Base-by-base conservation (phyloP, 2,329 filamentous ascomycete genomes). In the Fusarium robinianum region DNA sequence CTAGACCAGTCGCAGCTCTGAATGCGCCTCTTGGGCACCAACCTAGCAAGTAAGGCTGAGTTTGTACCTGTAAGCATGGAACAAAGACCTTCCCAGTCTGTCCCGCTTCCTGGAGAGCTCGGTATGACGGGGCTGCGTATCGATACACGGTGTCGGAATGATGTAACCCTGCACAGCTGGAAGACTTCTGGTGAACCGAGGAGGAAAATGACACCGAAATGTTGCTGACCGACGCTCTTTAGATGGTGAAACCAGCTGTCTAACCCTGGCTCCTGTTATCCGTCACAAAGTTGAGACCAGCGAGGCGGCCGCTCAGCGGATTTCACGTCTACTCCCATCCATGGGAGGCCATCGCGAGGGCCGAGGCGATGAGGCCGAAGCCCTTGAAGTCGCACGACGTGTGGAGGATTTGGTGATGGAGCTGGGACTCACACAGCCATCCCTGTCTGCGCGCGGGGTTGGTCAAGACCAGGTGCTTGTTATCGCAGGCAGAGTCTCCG, bases 171-270 rank as follows among this genome's bases (percentile, higher is more conserved):
- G 29, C 35, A 21, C 34, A 48, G 26, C 10, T 36, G 18, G 14
- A 22, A 27, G 32, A 36, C 19, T 26, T n/a, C 26, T 33, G 40
- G 51, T 55, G 41, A 48, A 34, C 21, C 43, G 27, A 16, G 39
- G 21, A 17, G n/a, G n/a, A 34, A 33, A 35, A 41, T 19, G 31
- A 34, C 22, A 26, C 24, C 27, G 21, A n/a, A 35, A 6, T 5
- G 5, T 31, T 41, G 43, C 58, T 60, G 42, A 57, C 52, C 29
- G 34, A 45, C n/a, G 14, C 15, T 27, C 15, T 21, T 17, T 14
- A 54, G 42, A 62, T 50, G 53, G 55, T 56, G 55, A 51, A 50
- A 58, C 49, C 8, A 51, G 44, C 39, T 46, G 44, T 45, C 51
- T 56, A 12, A 51, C 52, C 11, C 37, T 54, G n/a, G 46, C 32